phyloP scores from a whole-genome alignment of 148 eudicot genomes.

The Chenopodium berlandieri region DNA sequence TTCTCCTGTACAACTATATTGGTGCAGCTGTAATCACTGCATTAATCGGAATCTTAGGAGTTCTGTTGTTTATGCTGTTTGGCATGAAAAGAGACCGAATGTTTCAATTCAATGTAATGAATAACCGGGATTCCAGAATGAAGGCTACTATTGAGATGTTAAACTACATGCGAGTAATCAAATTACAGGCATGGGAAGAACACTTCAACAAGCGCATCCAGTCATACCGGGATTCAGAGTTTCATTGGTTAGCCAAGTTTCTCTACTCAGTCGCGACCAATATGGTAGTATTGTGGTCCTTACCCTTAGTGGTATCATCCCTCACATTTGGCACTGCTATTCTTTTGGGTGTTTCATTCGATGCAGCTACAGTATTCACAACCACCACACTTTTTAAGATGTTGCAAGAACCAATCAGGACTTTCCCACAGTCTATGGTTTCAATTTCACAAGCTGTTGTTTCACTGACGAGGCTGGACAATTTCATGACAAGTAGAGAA shows the following conservation, averaged over 20 bases:
- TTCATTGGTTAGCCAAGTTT: constrained; percentile 70
- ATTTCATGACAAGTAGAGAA: constrained; percentile 73
- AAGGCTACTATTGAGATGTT: constrained; percentile 96
- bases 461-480: constrained; percentile 69
- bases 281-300: constrained; percentile 74
- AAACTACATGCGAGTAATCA: constrained; percentile 86
- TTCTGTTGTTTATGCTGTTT: constrained; percentile 50
- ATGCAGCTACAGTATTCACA: constrained; percentile 87
- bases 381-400: constrained; percentile 70
- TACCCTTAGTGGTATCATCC: constrained; percentile 56
- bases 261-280: constrained; percentile 58
- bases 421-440: constrained; percentile 93
- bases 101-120: constrained; percentile 64
- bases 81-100: constrained; percentile 56
- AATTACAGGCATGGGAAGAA: constrained; percentile 97
- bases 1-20: constrained; percentile 51
- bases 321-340: constrained; percentile 76
- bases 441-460: constrained; percentile 87
- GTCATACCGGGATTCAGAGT: constrained; percentile 63
- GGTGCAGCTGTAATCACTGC: constrained; percentile 58
- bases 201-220: constrained; percentile 68
- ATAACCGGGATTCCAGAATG: constrained; percentile 76
- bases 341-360: constrained; percentile 56
- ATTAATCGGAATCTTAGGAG: constrained; percentile 44
- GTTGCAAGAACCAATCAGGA: constrained; percentile 84